phyloP scores from a whole-genome alignment of 2,329 filamentous ascomycete species.

The Fusarium sp. region DNA sequence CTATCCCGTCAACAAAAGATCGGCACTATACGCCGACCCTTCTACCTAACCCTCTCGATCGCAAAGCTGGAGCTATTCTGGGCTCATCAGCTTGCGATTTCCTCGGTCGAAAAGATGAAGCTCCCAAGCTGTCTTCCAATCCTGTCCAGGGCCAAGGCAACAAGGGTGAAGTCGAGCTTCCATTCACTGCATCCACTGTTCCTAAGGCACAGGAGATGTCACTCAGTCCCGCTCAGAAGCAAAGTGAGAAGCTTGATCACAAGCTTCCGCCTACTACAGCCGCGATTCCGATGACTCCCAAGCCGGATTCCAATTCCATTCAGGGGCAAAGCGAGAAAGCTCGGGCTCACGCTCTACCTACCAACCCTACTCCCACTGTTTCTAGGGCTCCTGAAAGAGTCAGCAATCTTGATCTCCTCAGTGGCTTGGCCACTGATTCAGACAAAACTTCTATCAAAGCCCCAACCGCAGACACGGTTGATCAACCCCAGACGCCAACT shows the following conservation, averaged over 20 bases:
- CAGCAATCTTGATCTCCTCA: not conserved
- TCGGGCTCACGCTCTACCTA: not conserved
- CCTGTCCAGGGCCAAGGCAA: not conserved
- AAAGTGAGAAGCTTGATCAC: not conserved
- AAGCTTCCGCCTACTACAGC: not conserved
- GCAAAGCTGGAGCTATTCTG: slow-evolving; percentile 30
- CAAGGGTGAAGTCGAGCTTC: not conserved
- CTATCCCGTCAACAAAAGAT: slow-evolving; percentile 34
- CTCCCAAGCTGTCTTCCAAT: not conserved
- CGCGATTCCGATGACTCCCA: not conserved
- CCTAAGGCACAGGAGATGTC: not conserved
- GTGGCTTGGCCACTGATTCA: not conserved
- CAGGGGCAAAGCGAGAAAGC: not conserved
- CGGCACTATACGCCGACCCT: slow-evolving; percentile 33
- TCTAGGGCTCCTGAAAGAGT: not conserved
- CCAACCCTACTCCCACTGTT: not conserved
- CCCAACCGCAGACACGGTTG: not conserved
- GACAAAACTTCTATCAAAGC: not conserved
- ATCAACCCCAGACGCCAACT: not conserved
- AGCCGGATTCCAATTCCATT: not conserved
- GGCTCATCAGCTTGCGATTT: slow-evolving; percentile 42
- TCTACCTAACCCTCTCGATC: slow-evolving; percentile 11
- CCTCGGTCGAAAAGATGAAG: slow-evolving; percentile 29
- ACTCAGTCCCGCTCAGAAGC: not conserved
- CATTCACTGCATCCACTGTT: not conserved